Base-by-base conservation (phyloP, 805 yeast genomes). In the Candida fluviatilis region DNA sequence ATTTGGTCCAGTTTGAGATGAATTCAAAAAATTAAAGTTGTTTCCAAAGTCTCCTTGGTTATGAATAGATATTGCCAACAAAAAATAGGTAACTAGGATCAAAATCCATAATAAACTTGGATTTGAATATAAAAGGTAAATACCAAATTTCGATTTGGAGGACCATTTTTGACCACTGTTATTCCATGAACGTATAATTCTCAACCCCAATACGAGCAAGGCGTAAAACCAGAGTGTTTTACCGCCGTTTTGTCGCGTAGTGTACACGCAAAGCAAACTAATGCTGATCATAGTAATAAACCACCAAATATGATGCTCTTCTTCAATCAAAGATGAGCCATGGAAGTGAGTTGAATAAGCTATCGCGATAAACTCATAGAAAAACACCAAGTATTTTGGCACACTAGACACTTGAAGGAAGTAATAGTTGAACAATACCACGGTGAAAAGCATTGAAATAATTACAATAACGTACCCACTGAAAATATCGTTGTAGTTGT, bases 241-340 rank as follows among this genome's bases (percentile, higher is more conserved):
- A 10, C 23, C 14, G 8, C 37, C 35, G 10, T 24, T 25, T 1
- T 34, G 29, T 13, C 33, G 34, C 35, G 38, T 41, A 8, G 35
- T 32, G 35, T 30, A 41, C 12, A 35, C 26, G 27, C 32, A 37
- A 13, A 57, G 37, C 3, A 37, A 32, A 2, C 47, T 23, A 4
- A 50, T 38, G 24, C 43, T 42, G 11, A 51, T 34, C 1, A 56
- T 37, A 3, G 60, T 48, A 13, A 62, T 50, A 21, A 57, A 84
- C 86, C 95, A 93, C 99, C 99, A 93, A 13, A 90, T 58, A 54
- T 90, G 96, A 54, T 93, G 95, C 54, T 93, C 99, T 57, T 93
- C 99, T 53, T 93, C 99, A 13, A 93, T 84, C 40, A 90, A 69
- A 3, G 72, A 66, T 4, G 73, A 66, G 18, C 96, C 90, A 43